phyloP scores from a whole-genome alignment of 2,329 filamentous ascomycete species.

The Ophioceras dolichostomum region DNA sequence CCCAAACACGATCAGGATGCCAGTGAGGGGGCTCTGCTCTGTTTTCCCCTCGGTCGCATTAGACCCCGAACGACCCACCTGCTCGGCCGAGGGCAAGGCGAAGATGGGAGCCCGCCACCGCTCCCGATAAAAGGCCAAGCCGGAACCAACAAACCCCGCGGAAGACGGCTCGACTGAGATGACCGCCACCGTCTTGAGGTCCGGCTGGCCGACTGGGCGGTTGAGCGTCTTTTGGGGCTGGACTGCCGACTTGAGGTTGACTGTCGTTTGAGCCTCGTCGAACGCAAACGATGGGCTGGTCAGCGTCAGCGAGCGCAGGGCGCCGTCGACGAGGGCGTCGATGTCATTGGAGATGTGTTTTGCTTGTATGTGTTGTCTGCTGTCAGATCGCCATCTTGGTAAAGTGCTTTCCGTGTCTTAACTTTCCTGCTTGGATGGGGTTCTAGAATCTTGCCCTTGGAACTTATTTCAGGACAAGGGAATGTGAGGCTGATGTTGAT shows the following conservation, averaged over 20 bases:
- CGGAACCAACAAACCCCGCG: constrained; percentile 68
- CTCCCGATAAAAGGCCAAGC: constrained; percentile 69
- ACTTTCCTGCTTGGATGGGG: too few species aligned
- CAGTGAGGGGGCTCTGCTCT: constrained; percentile 34
- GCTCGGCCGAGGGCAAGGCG: constrained; percentile 60
- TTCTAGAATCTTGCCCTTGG: too few species aligned
- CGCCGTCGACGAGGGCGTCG: constrained; percentile 62
- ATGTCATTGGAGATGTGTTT: constrained; percentile 91
- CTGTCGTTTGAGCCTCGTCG: constrained; percentile 68
- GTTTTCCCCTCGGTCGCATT: constrained; percentile 47
- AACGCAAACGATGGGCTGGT: constrained; percentile 77
- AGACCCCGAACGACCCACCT: constrained; percentile 59
- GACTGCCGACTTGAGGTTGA: constrained; percentile 51
- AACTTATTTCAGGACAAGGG: too few species aligned
- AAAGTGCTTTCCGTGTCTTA: too few species aligned
- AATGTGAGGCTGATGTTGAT: too few species aligned
- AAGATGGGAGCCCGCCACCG: constrained; percentile 74
- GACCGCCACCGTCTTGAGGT: constrained; percentile 50
- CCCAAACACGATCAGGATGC: constrained; percentile 79
- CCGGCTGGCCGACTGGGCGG: too few species aligned
- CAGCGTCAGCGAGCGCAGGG: constrained; percentile 64
- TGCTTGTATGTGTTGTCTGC: constrained; percentile 26
- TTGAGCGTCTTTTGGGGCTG: too few species aligned
- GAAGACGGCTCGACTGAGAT: constrained; percentile 83
- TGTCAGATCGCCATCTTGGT: too few species aligned